A percentile compares a stretch with the other conserved stretches of the same genome.
Conservation (phyloP, 768 basidiomycete species). For the Mycena olivaceomarginata region DNA sequence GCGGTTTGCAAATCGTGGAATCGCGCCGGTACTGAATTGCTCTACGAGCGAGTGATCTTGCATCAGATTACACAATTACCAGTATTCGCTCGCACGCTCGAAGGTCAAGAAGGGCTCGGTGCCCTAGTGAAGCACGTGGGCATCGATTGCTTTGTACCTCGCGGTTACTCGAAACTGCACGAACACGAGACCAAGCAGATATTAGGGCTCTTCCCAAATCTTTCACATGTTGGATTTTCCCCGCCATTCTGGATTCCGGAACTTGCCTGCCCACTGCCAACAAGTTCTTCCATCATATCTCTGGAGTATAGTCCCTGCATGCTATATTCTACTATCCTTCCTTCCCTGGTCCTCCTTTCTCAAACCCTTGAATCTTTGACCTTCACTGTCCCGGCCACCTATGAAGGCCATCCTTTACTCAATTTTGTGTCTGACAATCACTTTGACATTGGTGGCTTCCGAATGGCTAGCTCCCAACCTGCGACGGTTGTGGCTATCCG, state of each 20-base stretch:
- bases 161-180: constrained; percentile 18
- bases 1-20: constrained; percentile 38
- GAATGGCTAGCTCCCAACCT: background rate
- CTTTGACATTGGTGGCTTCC: background rate
- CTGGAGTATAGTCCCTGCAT: background rate
- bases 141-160: constrained; percentile 26
- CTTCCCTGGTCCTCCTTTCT: background rate
- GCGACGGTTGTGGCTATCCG: background rate
- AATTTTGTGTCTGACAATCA: background rate
- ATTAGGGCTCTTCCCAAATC: constrained; percentile 24
- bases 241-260: background rate
- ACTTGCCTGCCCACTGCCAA: background rate
- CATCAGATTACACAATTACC: constrained; percentile 31
- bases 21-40: constrained; percentile 26
- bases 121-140: constrained; percentile 33
- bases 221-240: background rate
- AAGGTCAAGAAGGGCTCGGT: constrained; percentile 27
- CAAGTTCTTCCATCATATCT: background rate
- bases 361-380: background rate
- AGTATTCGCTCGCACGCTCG: constrained; percentile 26
- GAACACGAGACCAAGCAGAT: constrained; percentile 17
- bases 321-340: background rate
- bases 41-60: constrained; percentile 40
- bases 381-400: background rate
- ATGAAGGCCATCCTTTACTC: background rate